These are phyloP conservation scores for Rhynchospora pubera DNA, from an alignment of 176 grass and related monocot species.

Conservation along the genomic window DNA sequence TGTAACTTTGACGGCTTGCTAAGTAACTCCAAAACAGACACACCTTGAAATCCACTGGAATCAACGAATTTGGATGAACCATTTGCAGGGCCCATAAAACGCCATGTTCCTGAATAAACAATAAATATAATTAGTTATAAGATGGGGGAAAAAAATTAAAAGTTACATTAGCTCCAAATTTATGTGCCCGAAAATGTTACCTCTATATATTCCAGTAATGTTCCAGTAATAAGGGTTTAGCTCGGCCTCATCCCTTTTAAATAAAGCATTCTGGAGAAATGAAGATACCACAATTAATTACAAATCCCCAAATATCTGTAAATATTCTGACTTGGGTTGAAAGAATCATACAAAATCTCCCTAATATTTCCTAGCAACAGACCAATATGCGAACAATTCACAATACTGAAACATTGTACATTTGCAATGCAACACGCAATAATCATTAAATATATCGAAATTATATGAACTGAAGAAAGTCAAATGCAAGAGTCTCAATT, in stretches of 20 bases:
- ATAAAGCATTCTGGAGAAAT: slow-evolving; percentile 51
- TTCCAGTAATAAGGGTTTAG: slow-evolving; percentile 81
- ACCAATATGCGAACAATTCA: not conserved
- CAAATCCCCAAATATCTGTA: not conserved
- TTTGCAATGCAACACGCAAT: not conserved
- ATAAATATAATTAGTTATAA: slow-evolving; percentile 6
- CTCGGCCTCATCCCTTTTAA: slow-evolving; percentile 76
- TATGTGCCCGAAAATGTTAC: slow-evolving; percentile 19
- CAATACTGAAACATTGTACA: not conserved
- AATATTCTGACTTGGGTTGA: not conserved
- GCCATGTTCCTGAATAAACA: slow-evolving; percentile 74
- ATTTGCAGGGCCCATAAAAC: slow-evolving; percentile 65
- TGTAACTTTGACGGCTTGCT: slow-evolving; percentile 95
- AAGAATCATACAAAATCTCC: not conserved
- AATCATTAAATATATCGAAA: not conserved
- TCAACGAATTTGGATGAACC: slow-evolving; percentile 84
- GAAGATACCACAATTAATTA: slow-evolving; percentile 11
- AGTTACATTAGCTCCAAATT: not conserved
- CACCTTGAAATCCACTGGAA: slow-evolving; percentile 65
- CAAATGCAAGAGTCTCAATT: not conserved
- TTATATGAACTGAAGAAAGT: not conserved
- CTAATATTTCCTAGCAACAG: not conserved
- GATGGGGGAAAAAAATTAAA: not conserved
- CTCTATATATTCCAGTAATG: slow-evolving; percentile 90
- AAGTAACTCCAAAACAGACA: slow-evolving; percentile 82